phyloP scores from a whole-genome alignment of 768 basidiomycete species.

The Trametes cingulata region DNA sequence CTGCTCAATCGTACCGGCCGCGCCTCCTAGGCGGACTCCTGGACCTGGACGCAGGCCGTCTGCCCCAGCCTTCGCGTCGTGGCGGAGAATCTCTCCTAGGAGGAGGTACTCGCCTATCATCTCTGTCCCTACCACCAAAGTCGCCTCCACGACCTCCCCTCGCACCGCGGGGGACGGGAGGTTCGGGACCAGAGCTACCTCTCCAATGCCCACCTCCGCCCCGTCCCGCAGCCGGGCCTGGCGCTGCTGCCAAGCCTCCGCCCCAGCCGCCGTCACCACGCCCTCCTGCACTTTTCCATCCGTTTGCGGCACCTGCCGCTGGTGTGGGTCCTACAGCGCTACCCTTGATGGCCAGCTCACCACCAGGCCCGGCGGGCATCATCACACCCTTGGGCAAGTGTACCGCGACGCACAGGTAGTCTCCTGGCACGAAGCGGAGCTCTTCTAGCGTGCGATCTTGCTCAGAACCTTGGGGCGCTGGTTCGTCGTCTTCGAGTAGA shows the following conservation, averaged over 20 bases:
- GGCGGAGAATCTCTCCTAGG: slow-evolving; percentile 25
- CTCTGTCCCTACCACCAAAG: slow-evolving; percentile 29
- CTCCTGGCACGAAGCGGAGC: slow-evolving; percentile 77
- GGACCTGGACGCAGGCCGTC: slow-evolving; percentile 41
- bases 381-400: slow-evolving; percentile 65
- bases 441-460: slow-evolving; percentile 74
- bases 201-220: slow-evolving; percentile 70
- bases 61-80: slow-evolving; percentile 28
- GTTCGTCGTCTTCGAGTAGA: slow-evolving; percentile 53
- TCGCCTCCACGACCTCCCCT: slow-evolving; percentile 44
- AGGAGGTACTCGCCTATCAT: slow-evolving; percentile 18
- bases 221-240: slow-evolving; percentile 42
- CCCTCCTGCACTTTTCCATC: slow-evolving; percentile 37
- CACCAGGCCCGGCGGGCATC: slow-evolving; percentile 43
- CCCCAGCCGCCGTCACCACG: slow-evolving; percentile 52
- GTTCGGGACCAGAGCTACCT: slow-evolving; percentile 58
- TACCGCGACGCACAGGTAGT: slow-evolving; percentile 75
- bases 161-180: slow-evolving; percentile 41
- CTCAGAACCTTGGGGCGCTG: slow-evolving; percentile 10
- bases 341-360: slow-evolving; percentile 55
- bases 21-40: slow-evolving; percentile 44
- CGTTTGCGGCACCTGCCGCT: slow-evolving; percentile 38
- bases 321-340: slow-evolving; percentile 40
- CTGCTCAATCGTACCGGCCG: slow-evolving; percentile 23
- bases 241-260: slow-evolving; percentile 36